Percentiles rank a stretch among this genome's conserved stretches.
Conservation (phyloP, 2,329 filamentous ascomycete species). For the Gnomoniopsis sp. region DNA sequence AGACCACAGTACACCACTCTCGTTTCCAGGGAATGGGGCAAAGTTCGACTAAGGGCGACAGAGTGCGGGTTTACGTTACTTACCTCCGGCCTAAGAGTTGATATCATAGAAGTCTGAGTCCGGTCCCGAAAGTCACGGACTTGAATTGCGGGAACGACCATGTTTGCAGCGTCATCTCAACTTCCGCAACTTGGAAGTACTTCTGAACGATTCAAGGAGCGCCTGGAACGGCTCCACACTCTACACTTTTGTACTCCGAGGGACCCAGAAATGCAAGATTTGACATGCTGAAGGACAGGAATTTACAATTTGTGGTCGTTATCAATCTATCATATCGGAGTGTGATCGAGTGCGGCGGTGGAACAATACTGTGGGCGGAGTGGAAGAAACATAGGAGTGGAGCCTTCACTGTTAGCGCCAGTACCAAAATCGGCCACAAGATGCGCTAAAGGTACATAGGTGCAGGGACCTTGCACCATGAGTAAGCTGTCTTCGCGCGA, state of each 20-base stretch:
- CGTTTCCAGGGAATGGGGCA: too few species aligned
- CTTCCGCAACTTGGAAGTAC: neutral
- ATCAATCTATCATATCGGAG: neutral
- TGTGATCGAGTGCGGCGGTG: neutral
- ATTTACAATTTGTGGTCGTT: neutral
- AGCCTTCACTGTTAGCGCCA: neutral
- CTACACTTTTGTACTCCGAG: neutral
- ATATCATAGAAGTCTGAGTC: neutral
- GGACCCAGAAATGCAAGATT: neutral
- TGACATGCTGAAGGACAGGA: neutral
- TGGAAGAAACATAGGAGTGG: neutral
- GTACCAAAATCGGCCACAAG: neutral
- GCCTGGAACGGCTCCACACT: neutral
- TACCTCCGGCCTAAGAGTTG: too few species aligned
- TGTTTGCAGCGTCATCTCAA: neutral
- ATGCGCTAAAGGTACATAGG: constrained; percentile 10
- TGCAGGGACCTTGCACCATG: constrained; percentile 7
- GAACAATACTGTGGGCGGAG: neutral
- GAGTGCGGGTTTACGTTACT: too few species aligned
- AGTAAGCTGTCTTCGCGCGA: constrained; percentile 12
- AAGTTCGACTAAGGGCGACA: too few species aligned
- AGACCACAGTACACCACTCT: too few species aligned
- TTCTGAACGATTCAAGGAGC: neutral
- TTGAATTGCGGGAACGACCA: neutral
- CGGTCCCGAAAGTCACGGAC: neutral